Percentiles rank a stretch among this genome's conserved stretches.
These are phyloP conservation scores for Trichoderma sp. DNA, from an alignment of 2,329 filamentous ascomycete genomes.

Conservation along the genomic window DNA sequence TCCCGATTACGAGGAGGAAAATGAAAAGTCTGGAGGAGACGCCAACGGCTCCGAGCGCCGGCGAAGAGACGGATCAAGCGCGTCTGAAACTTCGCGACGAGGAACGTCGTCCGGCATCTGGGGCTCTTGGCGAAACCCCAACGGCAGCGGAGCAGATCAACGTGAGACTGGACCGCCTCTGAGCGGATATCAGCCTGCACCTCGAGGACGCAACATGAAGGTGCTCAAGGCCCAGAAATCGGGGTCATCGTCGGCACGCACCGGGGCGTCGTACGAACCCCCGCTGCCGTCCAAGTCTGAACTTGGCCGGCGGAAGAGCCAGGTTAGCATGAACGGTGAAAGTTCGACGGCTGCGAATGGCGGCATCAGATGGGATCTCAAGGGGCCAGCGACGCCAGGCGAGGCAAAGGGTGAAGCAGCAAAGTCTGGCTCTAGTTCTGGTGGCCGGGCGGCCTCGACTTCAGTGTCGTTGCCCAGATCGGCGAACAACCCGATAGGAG, in stretches of 20 bases:
- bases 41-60: slow-evolving; percentile 26
- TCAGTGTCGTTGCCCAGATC: slow-evolving; percentile 51
- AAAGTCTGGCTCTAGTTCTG: slow-evolving; percentile 3
- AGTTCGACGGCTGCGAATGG: slow-evolving; percentile 25
- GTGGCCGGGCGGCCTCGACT: slow-evolving; percentile 32
- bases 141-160: slow-evolving; percentile 50
- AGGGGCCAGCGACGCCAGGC: slow-evolving; percentile 35
- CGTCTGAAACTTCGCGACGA: slow-evolving; percentile 39
- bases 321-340: slow-evolving; percentile 37
- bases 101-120: slow-evolving; percentile 60
- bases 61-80: slow-evolving; percentile 31
- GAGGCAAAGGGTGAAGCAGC: not conserved
- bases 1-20: slow-evolving; percentile 47
- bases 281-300: slow-evolving; percentile 44
- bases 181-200: slow-evolving; percentile 68
- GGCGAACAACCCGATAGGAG: slow-evolving; percentile 75
- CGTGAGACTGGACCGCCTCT: slow-evolving; percentile 50
- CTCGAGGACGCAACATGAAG: slow-evolving; percentile 76
- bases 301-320: slow-evolving; percentile 56
- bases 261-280: slow-evolving; percentile 54
- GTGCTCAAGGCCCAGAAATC: slow-evolving; percentile 78
- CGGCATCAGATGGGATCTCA: slow-evolving; percentile 52
- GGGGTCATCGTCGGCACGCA: slow-evolving; percentile 50
- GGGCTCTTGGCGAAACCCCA: slow-evolving; percentile 67
- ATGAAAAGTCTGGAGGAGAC: slow-evolving; percentile 37